Conservation (phyloP, 2,329 filamentous ascomycete species). For the Nemania abortiva region DNA sequence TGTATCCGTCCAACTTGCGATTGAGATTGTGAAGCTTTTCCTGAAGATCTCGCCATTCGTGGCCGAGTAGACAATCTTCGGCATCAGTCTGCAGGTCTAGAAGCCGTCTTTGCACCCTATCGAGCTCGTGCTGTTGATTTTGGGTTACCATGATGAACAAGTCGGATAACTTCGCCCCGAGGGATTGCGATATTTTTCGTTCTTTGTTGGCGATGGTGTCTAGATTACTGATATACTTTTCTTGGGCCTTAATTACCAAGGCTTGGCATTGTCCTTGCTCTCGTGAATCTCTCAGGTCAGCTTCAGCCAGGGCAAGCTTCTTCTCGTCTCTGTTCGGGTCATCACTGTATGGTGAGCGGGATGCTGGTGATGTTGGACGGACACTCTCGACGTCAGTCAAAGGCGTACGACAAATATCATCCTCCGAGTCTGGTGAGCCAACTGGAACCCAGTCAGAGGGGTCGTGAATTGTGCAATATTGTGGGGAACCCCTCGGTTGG, state of each 20-base stretch:
- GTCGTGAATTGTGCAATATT: neutral
- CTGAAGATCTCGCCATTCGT: constrained; percentile 16
- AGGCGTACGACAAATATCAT: constrained; percentile 5
- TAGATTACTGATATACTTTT: neutral
- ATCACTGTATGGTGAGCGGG: neutral
- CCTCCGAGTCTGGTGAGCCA: neutral
- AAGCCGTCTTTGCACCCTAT: constrained; percentile 21
- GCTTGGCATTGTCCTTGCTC: neutral
- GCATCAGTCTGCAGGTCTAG: constrained; percentile 13
- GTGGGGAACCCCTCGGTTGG: neutral
- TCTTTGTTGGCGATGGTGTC: neutral
- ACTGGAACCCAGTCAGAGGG: constrained; percentile 18
- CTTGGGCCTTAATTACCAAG: neutral
- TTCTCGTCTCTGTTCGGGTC: neutral
- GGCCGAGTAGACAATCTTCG: constrained; percentile 2
- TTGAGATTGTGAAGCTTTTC: constrained; percentile 18
- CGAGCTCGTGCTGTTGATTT: constrained; percentile 27
- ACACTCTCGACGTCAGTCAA: neutral
- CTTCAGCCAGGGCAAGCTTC: neutral
- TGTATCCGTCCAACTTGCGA: constrained; percentile 11
- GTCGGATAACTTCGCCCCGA: constrained; percentile 19
- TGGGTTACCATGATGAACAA: constrained; percentile 23
- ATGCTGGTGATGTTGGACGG: neutral
- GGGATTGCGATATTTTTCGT: neutral
- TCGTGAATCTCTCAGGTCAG: neutral